phyloP scores from a whole-genome alignment of 768 basidiomycete species.

The Leccinum imitatum region DNA sequence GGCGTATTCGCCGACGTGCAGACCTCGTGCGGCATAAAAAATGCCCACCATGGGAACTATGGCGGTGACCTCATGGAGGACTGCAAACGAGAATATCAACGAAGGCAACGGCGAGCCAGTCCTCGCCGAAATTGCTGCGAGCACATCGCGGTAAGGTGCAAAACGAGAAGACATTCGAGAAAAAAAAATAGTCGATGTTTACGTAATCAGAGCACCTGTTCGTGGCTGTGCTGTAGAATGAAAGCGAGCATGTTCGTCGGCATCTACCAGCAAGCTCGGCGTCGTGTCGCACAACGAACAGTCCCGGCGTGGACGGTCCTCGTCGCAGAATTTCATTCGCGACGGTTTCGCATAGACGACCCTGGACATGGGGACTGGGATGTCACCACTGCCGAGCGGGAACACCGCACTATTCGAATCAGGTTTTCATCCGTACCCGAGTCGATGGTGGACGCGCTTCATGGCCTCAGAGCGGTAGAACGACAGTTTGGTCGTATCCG shows the following conservation, averaged over 20 bases:
- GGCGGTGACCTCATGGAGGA: conserved; percentile 86
- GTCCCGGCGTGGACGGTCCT: neutral
- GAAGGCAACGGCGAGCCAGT: conserved; percentile 79
- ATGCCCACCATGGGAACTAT: conserved; percentile 70
- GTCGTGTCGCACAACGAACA: conserved; percentile 4
- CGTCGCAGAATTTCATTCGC: conserved; percentile 4
- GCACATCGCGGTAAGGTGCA: conserved; percentile 50
- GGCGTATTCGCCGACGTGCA: conserved; percentile 69
- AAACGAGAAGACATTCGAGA: conserved; percentile 34
- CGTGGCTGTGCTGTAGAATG: conserved; percentile 17
- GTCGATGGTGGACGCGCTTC: conserved; percentile 50
- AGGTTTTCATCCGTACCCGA: conserved; percentile 41
- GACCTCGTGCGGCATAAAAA: conserved; percentile 65
- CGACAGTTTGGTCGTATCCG: conserved; percentile 49
- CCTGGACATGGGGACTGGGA: conserved; percentile 20
- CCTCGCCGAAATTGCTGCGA: conserved; percentile 59
- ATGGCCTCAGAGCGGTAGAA: conserved; percentile 56
- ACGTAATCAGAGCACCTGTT: conserved; percentile 18
- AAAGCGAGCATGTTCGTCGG: conserved; percentile 16
- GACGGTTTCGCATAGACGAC: conserved; percentile 27
- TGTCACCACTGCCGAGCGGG: conserved; percentile 2
- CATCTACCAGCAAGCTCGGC: conserved; percentile 10
- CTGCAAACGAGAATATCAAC: conserved; percentile 71
- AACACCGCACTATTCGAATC: conserved; percentile 36
- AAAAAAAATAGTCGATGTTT: conserved; percentile 12